Conservation (phyloP, 768 basidiomycete species). For the Hydnum rufescens region DNA sequence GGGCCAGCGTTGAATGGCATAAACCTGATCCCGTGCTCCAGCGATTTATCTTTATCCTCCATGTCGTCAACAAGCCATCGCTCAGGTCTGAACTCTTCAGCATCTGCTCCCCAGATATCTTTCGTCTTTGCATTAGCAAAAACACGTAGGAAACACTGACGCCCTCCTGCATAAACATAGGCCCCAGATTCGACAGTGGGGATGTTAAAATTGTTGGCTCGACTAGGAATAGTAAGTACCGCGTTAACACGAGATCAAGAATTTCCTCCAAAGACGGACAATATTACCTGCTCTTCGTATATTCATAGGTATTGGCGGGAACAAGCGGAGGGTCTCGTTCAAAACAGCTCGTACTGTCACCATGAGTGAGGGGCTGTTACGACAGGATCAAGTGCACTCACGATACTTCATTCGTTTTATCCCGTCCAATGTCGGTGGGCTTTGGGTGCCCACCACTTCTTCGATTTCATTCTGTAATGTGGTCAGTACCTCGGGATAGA, state of each 20-base stretch:
- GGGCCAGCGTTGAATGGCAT: constrained; percentile 59
- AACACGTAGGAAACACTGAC: constrained; percentile 41
- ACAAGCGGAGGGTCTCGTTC: constrained; percentile 59
- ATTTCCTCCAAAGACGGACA: constrained; percentile 22
- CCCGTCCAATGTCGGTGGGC: constrained; percentile 30
- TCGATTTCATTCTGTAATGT: constrained; percentile 1
- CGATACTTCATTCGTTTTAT: constrained; percentile 47
- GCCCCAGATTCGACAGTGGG: constrained; percentile 2
- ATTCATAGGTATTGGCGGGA: constrained; percentile 62
- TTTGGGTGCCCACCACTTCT: neutral
- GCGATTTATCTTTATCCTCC: constrained; percentile 34
- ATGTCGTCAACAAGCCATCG: constrained; percentile 38
- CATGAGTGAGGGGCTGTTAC: neutral
- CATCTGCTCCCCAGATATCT: constrained; percentile 53
- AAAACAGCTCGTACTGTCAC: constrained; percentile 18
- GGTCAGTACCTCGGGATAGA: constrained; percentile 1
- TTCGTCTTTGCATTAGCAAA: constrained; percentile 45
- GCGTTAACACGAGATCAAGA: constrained; percentile 20
- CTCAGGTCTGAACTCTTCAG: constrained; percentile 58
- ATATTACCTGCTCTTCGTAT: constrained; percentile 36
- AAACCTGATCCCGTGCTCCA: constrained; percentile 48
- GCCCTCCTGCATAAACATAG: constrained; percentile 36
- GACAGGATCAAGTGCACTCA: constrained; percentile 18
- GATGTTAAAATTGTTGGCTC: constrained; percentile 3
- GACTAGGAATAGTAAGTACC: constrained; percentile 11